Base-by-base conservation (phyloP, 768 basidiomycete genomes). In the Phaffia tasmanica region DNA sequence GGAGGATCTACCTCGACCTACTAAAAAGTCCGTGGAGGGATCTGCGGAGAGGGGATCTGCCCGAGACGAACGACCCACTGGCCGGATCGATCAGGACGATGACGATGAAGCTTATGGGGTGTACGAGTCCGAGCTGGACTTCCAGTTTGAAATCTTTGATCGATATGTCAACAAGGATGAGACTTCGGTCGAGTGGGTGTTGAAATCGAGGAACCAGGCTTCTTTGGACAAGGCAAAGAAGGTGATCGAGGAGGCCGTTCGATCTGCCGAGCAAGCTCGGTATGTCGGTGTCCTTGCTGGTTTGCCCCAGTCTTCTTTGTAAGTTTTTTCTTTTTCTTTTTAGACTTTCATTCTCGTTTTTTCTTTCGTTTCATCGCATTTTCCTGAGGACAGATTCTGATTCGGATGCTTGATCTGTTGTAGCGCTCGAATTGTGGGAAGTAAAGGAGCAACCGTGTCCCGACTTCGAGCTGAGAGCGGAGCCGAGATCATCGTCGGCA, bases 21-120 rank as follows among this genome's bases (percentile, higher is more conserved):
- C 62, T 35, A 59, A 60, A 55, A 74, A 67, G 21, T 75, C 79
- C 25, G 63, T 64, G 30, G 60, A 35, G 27, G 50, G 50, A n/a
- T 47, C 35, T 21, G 3, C 49, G 30, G 49, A 61, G 19, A n/a
- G 21, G 27, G 55, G 47, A 29, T 55, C 66, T 7, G 35, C 4
- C 11, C 35, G 35, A 5, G 11, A 42, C 11, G 35, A 42, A 11
- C 35, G 35, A 42, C 51, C 70, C 19, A 71, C 73, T n/a, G 88
- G 91, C n/a, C 86, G 95, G 51, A 95, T 98, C 74, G 94, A 98
- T 72, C 86, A 89, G 60, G 76, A 79, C 23, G 84, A 83, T n/a
- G 81, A 80, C 23, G 80, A 80, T 15, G 69, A 59, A 21, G 62
- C 73, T 0, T 42, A 42, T 11, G 35, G 35, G 35, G 75, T 76